phyloP scores from a whole-genome alignment of 139 green algal species.

The Volvox africanus region DNA sequence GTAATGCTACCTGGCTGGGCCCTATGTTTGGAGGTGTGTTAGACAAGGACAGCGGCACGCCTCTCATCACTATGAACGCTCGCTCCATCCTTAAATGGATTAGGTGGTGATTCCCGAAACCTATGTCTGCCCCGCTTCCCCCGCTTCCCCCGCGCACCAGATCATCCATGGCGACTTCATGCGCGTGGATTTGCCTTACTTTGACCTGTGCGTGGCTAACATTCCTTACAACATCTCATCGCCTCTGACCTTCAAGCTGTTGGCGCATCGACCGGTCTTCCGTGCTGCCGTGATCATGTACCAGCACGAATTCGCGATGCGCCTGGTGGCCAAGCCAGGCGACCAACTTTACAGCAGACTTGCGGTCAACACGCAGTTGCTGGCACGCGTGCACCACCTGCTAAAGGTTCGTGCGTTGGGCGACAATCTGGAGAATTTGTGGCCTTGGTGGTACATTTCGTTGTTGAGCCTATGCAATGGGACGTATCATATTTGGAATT shows the following conservation, averaged over 20 bases:
- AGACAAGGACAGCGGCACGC: too few species aligned
- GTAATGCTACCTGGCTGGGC: too few species aligned
- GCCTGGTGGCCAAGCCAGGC: constrained; percentile 91
- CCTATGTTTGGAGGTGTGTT: too few species aligned
- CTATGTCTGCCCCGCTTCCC: too few species aligned
- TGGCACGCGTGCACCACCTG: constrained; percentile 78
- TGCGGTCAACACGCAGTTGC: constrained; percentile 97
- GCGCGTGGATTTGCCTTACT: constrained; percentile 96
- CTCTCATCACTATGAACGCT: too few species aligned
- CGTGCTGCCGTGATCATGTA: constrained; percentile 98
- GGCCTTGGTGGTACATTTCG: too few species aligned
- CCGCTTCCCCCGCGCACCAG: constrained; percentile 52
- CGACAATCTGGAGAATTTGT: too few species aligned
- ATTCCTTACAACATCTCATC: constrained; percentile 99
- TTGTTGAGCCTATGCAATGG: too few species aligned
- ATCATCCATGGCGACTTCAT: constrained; percentile 98
- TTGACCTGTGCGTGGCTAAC: constrained; percentile 99
- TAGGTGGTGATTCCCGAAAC: too few species aligned
- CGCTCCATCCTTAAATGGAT: too few species aligned
- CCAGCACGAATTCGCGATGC: constrained; percentile 99
- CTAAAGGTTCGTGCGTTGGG: constrained; percentile 58
- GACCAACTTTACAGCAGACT: constrained; percentile 93
- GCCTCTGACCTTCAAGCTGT: constrained; percentile 98
- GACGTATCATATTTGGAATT: too few species aligned
- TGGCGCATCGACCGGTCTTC: constrained; percentile 83